A percentile compares a stretch with the other conserved stretches of the same genome.
Evolutionary conservation across 257 asterid genomes (phyloP).

Genomic region (Gentiana straminea): DNA sequence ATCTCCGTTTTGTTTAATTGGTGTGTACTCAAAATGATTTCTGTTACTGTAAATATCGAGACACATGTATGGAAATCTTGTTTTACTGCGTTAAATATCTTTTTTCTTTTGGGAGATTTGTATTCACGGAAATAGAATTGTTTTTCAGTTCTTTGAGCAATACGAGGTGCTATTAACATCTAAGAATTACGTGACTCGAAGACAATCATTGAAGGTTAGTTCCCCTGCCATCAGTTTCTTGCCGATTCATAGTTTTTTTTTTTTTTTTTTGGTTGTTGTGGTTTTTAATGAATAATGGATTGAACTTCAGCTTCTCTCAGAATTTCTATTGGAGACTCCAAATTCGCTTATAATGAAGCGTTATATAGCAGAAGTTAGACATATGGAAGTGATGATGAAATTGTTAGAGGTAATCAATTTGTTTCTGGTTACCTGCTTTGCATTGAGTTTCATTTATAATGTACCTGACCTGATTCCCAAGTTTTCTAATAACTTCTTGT

Average conservation of each 20-base stretch:
- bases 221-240: conserved; percentile 14
- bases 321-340: conserved; percentile 86
- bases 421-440: conserved; percentile 14
- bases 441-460: not conserved
- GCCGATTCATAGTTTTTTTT: not conserved
- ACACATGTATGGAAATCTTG: not conserved
- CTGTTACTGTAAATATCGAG: not conserved
- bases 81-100: not conserved
- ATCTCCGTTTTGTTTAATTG: conserved; percentile 10
- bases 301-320: conserved; percentile 80
- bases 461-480: not conserved
- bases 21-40: not conserved
- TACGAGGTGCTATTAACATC: conserved; percentile 82
- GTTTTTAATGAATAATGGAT: conserved; percentile 16
- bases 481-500: no score
- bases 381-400: conserved; percentile 92
- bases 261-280: conserved; percentile 14
- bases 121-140: conserved; percentile 10
- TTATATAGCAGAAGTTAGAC: conserved; percentile 72
- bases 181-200: conserved; percentile 79
- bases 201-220: conserved; percentile 97
- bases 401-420: conserved; percentile 54
- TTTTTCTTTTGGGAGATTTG: not conserved
- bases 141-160: conserved; percentile 74
- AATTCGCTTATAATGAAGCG: conserved; percentile 85